Percentiles rank a stretch among this genome's conserved stretches.
These are phyloP conservation scores for Cordyceps cicadae DNA, from an alignment of 2,329 filamentous ascomycete species.

Conservation along the genomic window DNA sequence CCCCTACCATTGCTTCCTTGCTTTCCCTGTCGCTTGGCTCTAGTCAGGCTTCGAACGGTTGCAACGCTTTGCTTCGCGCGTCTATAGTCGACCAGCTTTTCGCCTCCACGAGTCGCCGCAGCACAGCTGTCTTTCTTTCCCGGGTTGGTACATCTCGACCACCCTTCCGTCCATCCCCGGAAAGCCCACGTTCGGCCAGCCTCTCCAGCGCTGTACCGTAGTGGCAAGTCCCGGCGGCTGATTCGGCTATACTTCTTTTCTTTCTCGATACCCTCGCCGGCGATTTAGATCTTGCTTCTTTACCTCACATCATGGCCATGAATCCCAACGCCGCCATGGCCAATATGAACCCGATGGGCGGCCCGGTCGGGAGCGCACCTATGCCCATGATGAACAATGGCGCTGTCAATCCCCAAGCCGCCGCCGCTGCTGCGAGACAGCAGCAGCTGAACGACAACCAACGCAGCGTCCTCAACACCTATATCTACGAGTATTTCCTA, in stretches of 20 bases:
- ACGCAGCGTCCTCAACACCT: constrained; percentile 64
- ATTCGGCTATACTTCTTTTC: constrained; percentile 18
- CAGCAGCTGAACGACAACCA: constrained; percentile 37
- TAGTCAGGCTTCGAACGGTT: neutral
- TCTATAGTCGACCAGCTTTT: neutral
- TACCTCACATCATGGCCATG: constrained; percentile 32
- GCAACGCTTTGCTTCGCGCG: neutral
- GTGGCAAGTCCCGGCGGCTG: constrained; percentile 27
- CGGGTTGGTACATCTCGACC: neutral
- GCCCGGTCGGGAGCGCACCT: constrained; percentile 51
- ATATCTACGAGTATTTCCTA: constrained; percentile 88
- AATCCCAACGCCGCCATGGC: constrained; percentile 58
- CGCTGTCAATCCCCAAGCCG: constrained; percentile 28
- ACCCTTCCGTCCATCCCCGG: constrained; percentile 13
- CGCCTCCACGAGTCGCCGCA: neutral
- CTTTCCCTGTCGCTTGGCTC: neutral
- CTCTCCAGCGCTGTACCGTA: constrained; percentile 24
- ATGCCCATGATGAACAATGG: constrained; percentile 62
- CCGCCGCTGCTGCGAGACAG: constrained; percentile 26
- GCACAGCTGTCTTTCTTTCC: neutral
- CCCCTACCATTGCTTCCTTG: neutral
- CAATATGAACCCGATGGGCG: constrained; percentile 61
- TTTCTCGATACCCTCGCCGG: constrained; percentile 13
- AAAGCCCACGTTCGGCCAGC: constrained; percentile 26
- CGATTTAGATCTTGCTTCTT: neutral